Conservation (phyloP, 1,284 basidiomycete species). For the Puccinia coronata region DNA sequence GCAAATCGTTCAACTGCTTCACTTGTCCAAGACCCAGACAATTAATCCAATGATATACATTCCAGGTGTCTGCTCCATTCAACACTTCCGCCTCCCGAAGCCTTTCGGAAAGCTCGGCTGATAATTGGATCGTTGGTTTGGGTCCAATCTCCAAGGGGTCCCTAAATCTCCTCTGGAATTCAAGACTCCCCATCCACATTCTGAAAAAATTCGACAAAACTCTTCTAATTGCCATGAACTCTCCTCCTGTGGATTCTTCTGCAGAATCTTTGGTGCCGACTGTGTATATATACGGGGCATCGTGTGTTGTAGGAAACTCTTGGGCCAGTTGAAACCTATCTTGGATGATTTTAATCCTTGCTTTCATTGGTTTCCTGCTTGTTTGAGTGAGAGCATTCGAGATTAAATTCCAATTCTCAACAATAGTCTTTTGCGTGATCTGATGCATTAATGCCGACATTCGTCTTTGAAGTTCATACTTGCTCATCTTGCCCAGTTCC, state of each 20-base stretch:
- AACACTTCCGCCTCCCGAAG: neutral
- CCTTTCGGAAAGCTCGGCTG: neutral
- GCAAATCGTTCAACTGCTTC: neutral
- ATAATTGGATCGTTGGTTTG: neutral
- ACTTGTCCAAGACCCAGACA: constrained; percentile 11
- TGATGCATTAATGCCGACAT: neutral
- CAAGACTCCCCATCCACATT: constrained; percentile 8
- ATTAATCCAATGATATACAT: constrained; percentile 9
- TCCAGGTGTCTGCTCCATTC: constrained; percentile 12
- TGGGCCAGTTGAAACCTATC: neutral
- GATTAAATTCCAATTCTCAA: neutral
- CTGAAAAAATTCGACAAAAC: neutral
- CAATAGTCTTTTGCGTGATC: constrained; percentile 11
- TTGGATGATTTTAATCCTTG: neutral
- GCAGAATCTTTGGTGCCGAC: neutral
- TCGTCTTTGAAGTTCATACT: neutral
- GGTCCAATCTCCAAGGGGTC: neutral
- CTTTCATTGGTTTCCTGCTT: neutral
- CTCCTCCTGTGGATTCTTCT: neutral
- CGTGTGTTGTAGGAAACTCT: neutral
- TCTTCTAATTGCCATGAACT: neutral
- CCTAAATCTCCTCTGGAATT: neutral
- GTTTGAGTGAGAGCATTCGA: neutral
- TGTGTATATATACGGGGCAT: neutral
- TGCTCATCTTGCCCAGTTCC: neutral